Percentiles rank a stretch among this genome's conserved stretches.
Conservation (phyloP, 768 basidiomycete genomes). For the Pleurotus sapidus region DNA sequence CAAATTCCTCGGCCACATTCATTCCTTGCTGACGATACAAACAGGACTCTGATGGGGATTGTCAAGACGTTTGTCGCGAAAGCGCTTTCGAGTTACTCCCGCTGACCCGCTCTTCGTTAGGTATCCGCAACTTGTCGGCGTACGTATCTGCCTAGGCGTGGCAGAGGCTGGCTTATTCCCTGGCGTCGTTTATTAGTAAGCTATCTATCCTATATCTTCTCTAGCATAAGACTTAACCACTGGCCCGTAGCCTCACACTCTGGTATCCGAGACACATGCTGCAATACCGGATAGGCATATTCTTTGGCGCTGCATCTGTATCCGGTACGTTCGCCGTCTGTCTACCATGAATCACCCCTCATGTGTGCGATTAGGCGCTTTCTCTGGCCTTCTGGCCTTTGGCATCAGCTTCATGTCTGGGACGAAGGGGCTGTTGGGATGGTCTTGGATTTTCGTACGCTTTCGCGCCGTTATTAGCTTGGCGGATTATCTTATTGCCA, state of each 20-base stretch:
- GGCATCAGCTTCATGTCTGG: slow-evolving; percentile 53
- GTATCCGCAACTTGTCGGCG: slow-evolving; percentile 59
- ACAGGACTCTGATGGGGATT: slow-evolving; percentile 62
- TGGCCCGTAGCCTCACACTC: slow-evolving; percentile 45
- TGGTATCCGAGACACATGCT: slow-evolving; percentile 68
- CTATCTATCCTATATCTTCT: background rate
- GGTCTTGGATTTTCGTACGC: slow-evolving; percentile 69
- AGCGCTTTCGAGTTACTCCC: background rate
- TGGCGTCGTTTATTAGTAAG: slow-evolving; percentile 72
- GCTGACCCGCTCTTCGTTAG: slow-evolving; percentile 24
- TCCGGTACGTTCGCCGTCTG: slow-evolving; percentile 32
- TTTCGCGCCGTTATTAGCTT: background rate
- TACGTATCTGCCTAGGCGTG: slow-evolving; percentile 56
- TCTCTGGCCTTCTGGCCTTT: slow-evolving; percentile 58
- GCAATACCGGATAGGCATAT: slow-evolving; percentile 58
- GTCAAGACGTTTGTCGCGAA: slow-evolving; percentile 49
- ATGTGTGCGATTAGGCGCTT: slow-evolving; percentile 31
- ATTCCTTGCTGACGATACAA: background rate
- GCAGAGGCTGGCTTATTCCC: slow-evolving; percentile 74
- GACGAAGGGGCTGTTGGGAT: slow-evolving; percentile 42
- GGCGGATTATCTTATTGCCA: background rate
- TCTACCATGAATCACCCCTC: background rate
- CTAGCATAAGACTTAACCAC: background rate
- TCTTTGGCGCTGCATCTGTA: slow-evolving; percentile 64
- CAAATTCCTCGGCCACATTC: background rate